Conservation (phyloP, 257 asterid genomes). For the Oldenlandia corymbosa region DNA sequence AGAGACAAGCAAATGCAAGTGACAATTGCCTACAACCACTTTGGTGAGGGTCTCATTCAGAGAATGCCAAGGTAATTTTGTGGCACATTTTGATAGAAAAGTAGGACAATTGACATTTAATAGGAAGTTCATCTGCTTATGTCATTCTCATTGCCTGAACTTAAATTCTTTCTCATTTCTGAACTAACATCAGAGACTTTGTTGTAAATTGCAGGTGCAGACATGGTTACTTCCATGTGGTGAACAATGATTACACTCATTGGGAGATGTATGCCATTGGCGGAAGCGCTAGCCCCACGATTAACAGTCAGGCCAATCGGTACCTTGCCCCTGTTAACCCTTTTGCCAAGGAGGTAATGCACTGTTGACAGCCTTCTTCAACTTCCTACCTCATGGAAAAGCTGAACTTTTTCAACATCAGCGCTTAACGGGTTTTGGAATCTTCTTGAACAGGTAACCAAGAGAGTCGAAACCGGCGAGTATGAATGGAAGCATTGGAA, state of each 20-base stretch:
- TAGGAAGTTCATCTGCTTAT: neutral
- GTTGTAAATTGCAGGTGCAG: slow-evolving; percentile 56
- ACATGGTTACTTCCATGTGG: slow-evolving; percentile 91
- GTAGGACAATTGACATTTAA: too few species aligned
- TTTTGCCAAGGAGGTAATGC: slow-evolving; percentile 74
- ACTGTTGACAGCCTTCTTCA: slow-evolving; percentile 2
- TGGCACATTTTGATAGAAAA: neutral
- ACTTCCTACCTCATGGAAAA: neutral
- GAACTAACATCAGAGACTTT: slow-evolving; percentile 1
- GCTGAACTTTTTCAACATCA: neutral
- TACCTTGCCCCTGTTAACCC: slow-evolving; percentile 72
- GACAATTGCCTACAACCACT: slow-evolving; percentile 90
- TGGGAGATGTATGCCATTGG: slow-evolving; percentile 99
- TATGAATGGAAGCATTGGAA: slow-evolving; percentile 81
- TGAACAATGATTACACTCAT: slow-evolving; percentile 93
- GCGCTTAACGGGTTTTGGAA: neutral
- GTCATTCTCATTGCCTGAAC: neutral
- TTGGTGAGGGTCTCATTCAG: slow-evolving; percentile 88
- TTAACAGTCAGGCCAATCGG: slow-evolving; percentile 91
- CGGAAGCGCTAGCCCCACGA: slow-evolving; percentile 86
- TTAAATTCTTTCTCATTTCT: neutral
- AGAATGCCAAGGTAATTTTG: slow-evolving; percentile 84
- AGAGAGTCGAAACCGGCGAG: slow-evolving; percentile 68
- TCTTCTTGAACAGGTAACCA: slow-evolving; percentile 55
- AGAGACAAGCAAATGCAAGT: slow-evolving; percentile 93